phyloP scores from a whole-genome alignment of 108 stramenopile species.

The Parmales sp. region DNA sequence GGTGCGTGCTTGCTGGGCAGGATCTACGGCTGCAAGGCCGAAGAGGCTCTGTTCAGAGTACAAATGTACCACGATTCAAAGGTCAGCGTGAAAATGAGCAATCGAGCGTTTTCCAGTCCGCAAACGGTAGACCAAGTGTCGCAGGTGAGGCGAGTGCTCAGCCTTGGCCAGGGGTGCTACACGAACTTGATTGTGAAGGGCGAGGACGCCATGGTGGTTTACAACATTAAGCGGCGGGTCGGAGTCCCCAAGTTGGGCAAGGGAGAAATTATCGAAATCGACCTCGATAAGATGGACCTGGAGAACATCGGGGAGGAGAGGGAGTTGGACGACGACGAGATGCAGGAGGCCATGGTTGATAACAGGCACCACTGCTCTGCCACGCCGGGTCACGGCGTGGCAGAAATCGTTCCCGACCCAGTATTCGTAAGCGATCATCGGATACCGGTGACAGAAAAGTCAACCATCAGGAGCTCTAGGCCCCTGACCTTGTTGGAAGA shows the following conservation, averaged over 20 bases:
- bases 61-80: conserved; percentile 17
- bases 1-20: conserved; percentile 8
- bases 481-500: conserved; percentile 1
- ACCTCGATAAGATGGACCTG: not conserved
- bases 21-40: conserved; percentile 15
- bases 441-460: not conserved
- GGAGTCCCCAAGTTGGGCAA: not conserved
- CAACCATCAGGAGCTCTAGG: not conserved
- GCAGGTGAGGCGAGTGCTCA: not conserved
- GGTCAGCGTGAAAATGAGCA: not conserved
- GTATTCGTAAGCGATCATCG: not conserved
- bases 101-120: not conserved
- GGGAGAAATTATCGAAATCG: not conserved
- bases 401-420: not conserved
- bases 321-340: not conserved
- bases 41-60: conserved; percentile 11
- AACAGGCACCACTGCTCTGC: conserved; percentile 5
- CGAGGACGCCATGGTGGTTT: not conserved
- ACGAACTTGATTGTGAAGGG: not conserved
- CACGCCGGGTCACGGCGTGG: not conserved
- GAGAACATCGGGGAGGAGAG: not conserved
- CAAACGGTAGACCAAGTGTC: conserved; percentile 8
- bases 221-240: not conserved
- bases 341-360: not conserved
- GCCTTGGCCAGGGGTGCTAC: not conserved